Base-by-base conservation (phyloP, 352 stramenopile genomes). In the Peronospora belbahrii region DNA sequence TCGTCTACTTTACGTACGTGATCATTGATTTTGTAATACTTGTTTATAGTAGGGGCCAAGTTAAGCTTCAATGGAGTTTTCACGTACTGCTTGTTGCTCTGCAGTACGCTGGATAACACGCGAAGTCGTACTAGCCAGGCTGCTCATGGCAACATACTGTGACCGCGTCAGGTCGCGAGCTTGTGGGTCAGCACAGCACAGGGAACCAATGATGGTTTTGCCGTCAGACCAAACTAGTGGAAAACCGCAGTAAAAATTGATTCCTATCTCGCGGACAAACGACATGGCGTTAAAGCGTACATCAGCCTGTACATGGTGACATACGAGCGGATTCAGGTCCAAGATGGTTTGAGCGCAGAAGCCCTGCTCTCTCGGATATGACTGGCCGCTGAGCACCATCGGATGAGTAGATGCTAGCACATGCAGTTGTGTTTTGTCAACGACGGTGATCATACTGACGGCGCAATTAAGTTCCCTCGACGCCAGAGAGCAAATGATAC, bases 221-320 rank as follows among this genome's bases (percentile, higher is more conserved):
- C 62, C 59, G 42, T 83, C 65, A 1, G 58, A 46, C 2, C 62
- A 55, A 4, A 80, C 18, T 15, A 89, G 39, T 10, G 78, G 78
- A 33, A 87, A 86, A 5, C 78, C 78, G 56, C 73, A 87, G 71
- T 89, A 87, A 55, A 85, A 89, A 47, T 70, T 76, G 23, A 70
- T 62, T 9, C 59, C 56, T 23, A 77, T 62, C 41, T 58, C 53
- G 18, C 54, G 48, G 30, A 84, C 65, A n/a, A 41, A 62, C 2
- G 42, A 45, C 45, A 75, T 70, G 46, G 65, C 46, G 38, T 62
- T 70, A 44, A 89, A 89, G 19, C 78, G 78, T 22, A 87, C 64
- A 42, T 89, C 78, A 5, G 77, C 67, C 30, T 81, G 65, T 3
- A 76, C 59, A 42, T 85, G 68, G 5, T 61, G 67, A 56, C 80